Conservation (phyloP, 371 early-diverging fungal species). For the Caulochytrium protostelioides region DNA sequence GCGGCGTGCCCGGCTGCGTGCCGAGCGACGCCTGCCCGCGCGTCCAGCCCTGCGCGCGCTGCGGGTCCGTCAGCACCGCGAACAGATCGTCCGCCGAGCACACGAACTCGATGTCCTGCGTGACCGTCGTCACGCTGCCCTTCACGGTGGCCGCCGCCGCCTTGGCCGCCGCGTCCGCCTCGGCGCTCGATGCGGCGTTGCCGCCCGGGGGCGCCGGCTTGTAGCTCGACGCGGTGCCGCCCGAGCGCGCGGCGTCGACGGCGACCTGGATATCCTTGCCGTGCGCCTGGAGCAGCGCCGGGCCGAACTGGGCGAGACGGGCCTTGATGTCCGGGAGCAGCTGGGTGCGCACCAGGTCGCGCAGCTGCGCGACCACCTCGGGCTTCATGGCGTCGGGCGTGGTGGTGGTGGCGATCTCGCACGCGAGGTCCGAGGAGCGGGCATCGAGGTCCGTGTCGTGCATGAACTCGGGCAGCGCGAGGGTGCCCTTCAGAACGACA, state of each 20-base stretch:
- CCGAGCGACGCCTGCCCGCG: slow-evolving; percentile 23
- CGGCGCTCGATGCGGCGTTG: slow-evolving; percentile 5
- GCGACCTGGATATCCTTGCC: slow-evolving; percentile 72
- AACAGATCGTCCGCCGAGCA: slow-evolving; percentile 68
- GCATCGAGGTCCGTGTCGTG: slow-evolving; percentile 64
- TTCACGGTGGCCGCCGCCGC: slow-evolving; percentile 2
- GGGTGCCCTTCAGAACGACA: no score
- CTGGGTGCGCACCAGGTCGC: background rate
- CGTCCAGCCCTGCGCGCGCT: slow-evolving; percentile 59
- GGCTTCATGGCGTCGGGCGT: slow-evolving; percentile 32
- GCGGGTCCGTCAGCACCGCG: slow-evolving; percentile 48
- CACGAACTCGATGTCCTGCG: slow-evolving; percentile 59
- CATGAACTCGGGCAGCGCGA: slow-evolving; percentile 72
- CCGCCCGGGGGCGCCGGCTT: slow-evolving; percentile 17
- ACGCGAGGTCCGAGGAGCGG: slow-evolving; percentile 50
- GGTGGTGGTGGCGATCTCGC: slow-evolving; percentile 32
- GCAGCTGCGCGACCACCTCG: no score
- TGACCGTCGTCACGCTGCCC: slow-evolving; percentile 44
- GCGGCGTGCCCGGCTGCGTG: slow-evolving; percentile 33
- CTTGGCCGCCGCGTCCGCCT: background rate
- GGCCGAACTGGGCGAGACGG: background rate
- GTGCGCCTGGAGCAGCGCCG: slow-evolving; percentile 25
- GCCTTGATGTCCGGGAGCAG: slow-evolving; percentile 2
- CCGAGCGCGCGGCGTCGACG: slow-evolving; percentile 6
- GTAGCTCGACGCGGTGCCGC: slow-evolving; percentile 6